Evolutionary conservation across 768 basidiomycete species (phyloP).

Genomic region (Boletus vinaceobasis): DNA sequence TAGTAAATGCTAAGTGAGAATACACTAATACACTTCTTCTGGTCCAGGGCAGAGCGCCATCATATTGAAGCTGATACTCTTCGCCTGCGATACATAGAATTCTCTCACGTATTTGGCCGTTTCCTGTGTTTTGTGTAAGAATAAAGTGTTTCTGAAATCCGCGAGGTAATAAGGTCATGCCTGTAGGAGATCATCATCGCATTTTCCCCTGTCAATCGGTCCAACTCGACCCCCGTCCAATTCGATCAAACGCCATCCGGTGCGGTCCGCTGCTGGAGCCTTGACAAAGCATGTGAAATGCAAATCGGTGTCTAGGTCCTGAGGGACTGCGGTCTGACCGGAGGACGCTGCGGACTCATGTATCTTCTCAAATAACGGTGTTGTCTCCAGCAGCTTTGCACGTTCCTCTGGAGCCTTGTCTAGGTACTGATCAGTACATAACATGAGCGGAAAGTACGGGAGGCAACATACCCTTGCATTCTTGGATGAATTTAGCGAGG

Average conservation of each 20-base stretch:
- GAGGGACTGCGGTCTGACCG: constrained; percentile 68
- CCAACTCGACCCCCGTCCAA: constrained; percentile 77
- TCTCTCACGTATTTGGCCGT: constrained; percentile 44
- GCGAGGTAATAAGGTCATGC: constrained; percentile 30
- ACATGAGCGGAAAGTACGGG: not conserved
- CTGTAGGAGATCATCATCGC: constrained; percentile 55
- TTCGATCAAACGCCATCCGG: constrained; percentile 60
- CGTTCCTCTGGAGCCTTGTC: constrained; percentile 71
- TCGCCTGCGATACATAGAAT: constrained; percentile 38
- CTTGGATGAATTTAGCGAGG: constrained; percentile 62
- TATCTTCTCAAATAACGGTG: constrained; percentile 71
- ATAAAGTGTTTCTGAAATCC: not conserved
- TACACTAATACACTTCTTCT: constrained; percentile 10
- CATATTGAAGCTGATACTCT: constrained; percentile 44
- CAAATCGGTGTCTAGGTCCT: constrained; percentile 64
- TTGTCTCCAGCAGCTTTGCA: constrained; percentile 70
- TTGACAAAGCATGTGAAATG: constrained; percentile 89
- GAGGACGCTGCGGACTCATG: constrained; percentile 66
- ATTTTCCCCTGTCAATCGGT: constrained; percentile 76
- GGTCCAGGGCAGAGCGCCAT: constrained; percentile 42
- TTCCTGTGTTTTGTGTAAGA: constrained; percentile 33
- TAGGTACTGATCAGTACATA: constrained; percentile 24
- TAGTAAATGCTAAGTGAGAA: not conserved
- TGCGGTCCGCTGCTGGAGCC: constrained; percentile 44
- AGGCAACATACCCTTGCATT: constrained; percentile 50